These are phyloP conservation scores for Delphinella strobiligena DNA, from an alignment of 2,329 filamentous ascomycete genomes.

Conservation along the genomic window DNA sequence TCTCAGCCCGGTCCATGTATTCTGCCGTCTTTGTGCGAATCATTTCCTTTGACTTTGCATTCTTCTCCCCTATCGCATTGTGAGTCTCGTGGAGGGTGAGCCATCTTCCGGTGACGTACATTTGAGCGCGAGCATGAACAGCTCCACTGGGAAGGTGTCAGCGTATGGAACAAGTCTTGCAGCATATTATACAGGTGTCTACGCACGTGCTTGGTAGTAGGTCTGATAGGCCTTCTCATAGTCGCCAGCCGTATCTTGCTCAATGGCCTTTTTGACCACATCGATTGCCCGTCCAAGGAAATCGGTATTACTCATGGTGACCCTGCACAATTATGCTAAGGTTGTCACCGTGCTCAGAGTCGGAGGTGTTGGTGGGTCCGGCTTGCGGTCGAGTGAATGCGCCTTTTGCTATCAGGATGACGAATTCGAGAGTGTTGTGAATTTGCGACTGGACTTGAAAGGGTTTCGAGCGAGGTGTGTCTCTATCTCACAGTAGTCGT, in stretches of 20 bases:
- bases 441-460: too few relatives aligned
- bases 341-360: too few relatives aligned
- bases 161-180: constrained; percentile 10
- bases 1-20: constrained; percentile 98
- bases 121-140: constrained; percentile 98
- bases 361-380: too few relatives aligned
- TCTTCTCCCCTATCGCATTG: constrained; percentile 64
- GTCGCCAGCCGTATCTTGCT: constrained; percentile 86
- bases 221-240: constrained; percentile 95
- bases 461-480: too few relatives aligned
- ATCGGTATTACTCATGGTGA: constrained; percentile 80
- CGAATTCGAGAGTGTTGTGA: too few relatives aligned
- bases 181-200: neutral
- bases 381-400: too few relatives aligned
- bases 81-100: constrained; percentile 3
- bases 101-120: constrained; percentile 36
- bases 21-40: constrained; percentile 89
- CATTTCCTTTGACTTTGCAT: constrained; percentile 91
- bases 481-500: too few relatives aligned
- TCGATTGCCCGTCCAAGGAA: constrained; percentile 95
- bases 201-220: constrained; percentile 67
- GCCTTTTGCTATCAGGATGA: too few relatives aligned
- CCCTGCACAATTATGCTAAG: neutral
- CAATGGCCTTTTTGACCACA: constrained; percentile 94
- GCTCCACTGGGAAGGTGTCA: constrained; percentile 49